Percentiles rank a stretch among this genome's conserved stretches.
phyloP scores from a whole-genome alignment of 225 moss, liverwort and hornwort genomes.

The Polytrichum commune region DNA sequence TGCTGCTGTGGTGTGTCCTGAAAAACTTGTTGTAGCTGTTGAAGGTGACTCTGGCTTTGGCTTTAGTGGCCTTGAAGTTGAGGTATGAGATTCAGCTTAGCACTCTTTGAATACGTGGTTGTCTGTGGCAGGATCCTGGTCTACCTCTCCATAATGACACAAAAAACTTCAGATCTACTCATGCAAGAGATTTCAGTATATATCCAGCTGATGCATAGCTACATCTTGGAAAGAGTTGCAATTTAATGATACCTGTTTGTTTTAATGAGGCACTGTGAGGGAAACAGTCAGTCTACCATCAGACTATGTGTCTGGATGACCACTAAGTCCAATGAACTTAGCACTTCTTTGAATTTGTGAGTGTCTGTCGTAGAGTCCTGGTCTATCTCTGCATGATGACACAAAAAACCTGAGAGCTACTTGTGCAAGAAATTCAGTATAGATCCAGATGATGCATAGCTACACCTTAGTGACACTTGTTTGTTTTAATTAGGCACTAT shows the following conservation, averaged over 20 bases:
- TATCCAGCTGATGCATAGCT: too few species aligned
- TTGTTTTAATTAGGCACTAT: too few species aligned
- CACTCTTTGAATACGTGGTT: background rate
- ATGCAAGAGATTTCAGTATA: background rate
- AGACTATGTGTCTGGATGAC: background rate
- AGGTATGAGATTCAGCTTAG: slow-evolving; percentile 43
- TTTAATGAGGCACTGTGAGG: too few species aligned
- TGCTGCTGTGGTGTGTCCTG: slow-evolving; percentile 82
- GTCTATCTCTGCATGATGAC: background rate
- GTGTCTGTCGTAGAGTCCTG: background rate
- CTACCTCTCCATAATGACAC: background rate
- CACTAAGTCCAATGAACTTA: background rate
- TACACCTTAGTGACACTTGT: too few species aligned
- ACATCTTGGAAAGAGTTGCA: too few species aligned
- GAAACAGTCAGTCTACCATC: background rate
- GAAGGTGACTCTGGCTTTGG: slow-evolving; percentile 99
- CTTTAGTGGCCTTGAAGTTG: slow-evolving; percentile 96
- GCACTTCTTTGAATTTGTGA: background rate
- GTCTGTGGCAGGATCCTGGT: background rate
- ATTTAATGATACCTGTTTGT: too few species aligned
- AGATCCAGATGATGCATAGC: too few species aligned
- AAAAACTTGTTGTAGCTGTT: slow-evolving; percentile 83
- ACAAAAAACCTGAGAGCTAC: background rate
- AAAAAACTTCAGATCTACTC: background rate
- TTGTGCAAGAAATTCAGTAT: background rate